Base-by-base conservation (phyloP, 495 filamentous ascomycete genomes). In the Amphirosellinia nigrospora region DNA sequence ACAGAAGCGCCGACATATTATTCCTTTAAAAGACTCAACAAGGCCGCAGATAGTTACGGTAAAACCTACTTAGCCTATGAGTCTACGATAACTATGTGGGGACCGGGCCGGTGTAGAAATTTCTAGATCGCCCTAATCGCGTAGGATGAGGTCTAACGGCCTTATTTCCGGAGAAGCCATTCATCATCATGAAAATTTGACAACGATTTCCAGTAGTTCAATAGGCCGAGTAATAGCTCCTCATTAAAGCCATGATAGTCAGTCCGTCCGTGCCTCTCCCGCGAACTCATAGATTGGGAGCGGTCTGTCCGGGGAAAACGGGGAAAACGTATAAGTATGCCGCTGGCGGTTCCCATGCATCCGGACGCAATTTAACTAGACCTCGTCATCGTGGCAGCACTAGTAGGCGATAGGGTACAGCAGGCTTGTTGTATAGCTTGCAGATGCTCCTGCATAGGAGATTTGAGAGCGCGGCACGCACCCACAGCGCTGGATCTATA, bases 11-110 rank as follows among this genome's bases (percentile, higher is more conserved):
- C 19, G 5, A 28, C 11, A n/a, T 21, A 58, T 28, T 28, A 28
- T 61, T 16, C n/a, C 36, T 28, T 21, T n/a, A 16, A 41, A 36
- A 34, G 36, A 36, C 58, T 7, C 15, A 15, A 16, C n/a, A 16
- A 39, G 16, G 7, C 34, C 9, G 41, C 16, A 41, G 11, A 58
- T 36, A 32, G 55, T 58, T 61, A 21, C 11, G 28, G 36, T 28
- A 26, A 41, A 32, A 4, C 34, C 21, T 2, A 4, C 34, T 21
- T 2, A 34, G 55, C 32, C 21, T 34, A 8, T 4, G 30, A 58
- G 55, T 11, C 30, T 58, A 21, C 32, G 5, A 58, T 36, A 58
- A 32, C 55, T 21, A 36, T 36, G 55, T 58, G 55, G 55, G 55
- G 53, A 10, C 6, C 15, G 28, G 30, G 53, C 53, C 53, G 53